Evolutionary conservation across 306 rosid species (phyloP).

Genomic region (Cucurbita ficifolia): DNA sequence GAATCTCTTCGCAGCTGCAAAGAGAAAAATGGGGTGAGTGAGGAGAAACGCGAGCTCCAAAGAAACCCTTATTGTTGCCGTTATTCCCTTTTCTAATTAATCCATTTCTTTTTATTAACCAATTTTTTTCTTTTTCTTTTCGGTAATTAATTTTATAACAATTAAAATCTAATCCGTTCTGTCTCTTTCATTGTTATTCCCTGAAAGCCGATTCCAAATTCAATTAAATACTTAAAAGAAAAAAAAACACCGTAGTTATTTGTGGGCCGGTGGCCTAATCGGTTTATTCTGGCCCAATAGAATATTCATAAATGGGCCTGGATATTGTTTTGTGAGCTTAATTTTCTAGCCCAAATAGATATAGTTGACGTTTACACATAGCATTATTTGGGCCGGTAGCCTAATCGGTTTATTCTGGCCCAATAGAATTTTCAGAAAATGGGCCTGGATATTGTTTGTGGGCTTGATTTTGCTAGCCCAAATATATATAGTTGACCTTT

Average conservation of each 20-base stretch:
- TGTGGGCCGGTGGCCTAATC: no score
- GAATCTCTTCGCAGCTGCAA: conserved; percentile 19
- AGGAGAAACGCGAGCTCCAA: conserved; percentile 8
- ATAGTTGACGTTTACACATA: no score
- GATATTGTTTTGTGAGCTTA: no score
- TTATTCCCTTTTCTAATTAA: background rate
- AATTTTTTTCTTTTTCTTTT: background rate
- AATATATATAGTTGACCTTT: no score
- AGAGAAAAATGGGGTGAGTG: background rate
- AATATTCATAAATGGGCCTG: no score
- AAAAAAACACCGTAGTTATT: background rate
- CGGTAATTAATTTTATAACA: background rate
- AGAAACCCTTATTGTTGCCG: conserved; percentile 8
- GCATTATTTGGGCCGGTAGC: no score
- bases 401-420: no score
- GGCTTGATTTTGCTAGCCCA: no score
- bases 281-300: no score
- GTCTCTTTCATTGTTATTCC: background rate
- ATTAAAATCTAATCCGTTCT: background rate
- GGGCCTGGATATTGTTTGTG: no score
- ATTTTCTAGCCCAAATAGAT: no score
- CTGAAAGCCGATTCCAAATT: background rate
- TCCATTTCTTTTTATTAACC: background rate
- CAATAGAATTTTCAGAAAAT: no score
- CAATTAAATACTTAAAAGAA: background rate